Evolutionary conservation across 2,329 filamentous ascomycete species (phyloP).

Genomic region (Trichoderma aggressivum): DNA sequence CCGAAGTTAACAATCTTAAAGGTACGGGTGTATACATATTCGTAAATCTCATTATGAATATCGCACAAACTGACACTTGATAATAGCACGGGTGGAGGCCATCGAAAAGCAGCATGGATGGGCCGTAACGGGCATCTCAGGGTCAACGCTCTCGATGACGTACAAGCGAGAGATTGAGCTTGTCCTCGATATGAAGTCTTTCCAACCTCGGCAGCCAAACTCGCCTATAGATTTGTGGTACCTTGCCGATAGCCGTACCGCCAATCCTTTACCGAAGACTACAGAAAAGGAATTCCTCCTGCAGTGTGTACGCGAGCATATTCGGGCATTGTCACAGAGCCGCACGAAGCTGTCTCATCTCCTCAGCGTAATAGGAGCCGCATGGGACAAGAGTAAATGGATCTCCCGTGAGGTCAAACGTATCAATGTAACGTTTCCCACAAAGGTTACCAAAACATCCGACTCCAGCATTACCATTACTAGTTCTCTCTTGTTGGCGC

Average conservation of each 20-base stretch:
- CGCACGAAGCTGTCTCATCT: slow-evolving; percentile 56
- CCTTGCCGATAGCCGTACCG: slow-evolving; percentile 56
- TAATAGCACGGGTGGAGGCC: slow-evolving; percentile 58
- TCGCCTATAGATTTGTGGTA: slow-evolving; percentile 67
- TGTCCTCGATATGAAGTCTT: slow-evolving; percentile 64
- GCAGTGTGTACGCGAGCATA: slow-evolving; percentile 65
- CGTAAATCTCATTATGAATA: background rate
- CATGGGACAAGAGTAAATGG: slow-evolving; percentile 63
- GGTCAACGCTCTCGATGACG: slow-evolving; percentile 65
- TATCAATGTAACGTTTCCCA: slow-evolving; percentile 63
- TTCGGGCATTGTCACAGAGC: slow-evolving; percentile 59
- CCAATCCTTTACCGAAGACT: slow-evolving; percentile 53
- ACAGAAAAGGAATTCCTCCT: slow-evolving; percentile 73
- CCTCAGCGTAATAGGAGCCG: slow-evolving; percentile 55
- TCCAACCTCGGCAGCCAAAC: slow-evolving; percentile 47
- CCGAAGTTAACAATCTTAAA: slow-evolving; percentile 77
- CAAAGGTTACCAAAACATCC: slow-evolving; percentile 58
- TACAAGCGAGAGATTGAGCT: slow-evolving; percentile 71
- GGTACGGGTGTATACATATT: slow-evolving; percentile 43
- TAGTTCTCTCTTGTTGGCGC: slow-evolving; percentile 59
- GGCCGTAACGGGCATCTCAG: slow-evolving; percentile 64
- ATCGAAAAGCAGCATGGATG: slow-evolving; percentile 68
- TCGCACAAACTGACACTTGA: slow-evolving; percentile 35
- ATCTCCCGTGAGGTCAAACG: slow-evolving; percentile 59
- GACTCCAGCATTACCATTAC: slow-evolving; percentile 64